These are phyloP conservation scores for Perilla frutescens DNA, from an alignment of 257 asterid genomes.

Conservation along the genomic window DNA sequence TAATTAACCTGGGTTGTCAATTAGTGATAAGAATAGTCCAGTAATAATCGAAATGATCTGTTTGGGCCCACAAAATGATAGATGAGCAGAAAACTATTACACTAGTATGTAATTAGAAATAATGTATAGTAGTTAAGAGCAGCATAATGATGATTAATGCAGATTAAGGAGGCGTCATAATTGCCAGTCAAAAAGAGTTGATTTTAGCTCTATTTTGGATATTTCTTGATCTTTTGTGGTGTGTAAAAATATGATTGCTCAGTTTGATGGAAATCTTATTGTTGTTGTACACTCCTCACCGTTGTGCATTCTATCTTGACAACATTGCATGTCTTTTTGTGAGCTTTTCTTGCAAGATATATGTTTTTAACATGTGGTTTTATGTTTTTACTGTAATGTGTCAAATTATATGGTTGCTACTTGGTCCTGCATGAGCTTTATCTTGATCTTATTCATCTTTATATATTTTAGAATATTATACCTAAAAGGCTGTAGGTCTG, in stretches of 20 bases:
- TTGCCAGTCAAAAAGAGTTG: no score
- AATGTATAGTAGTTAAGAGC: no score
- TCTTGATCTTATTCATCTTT: conserved; percentile 24
- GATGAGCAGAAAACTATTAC: no score
- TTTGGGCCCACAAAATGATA: no score
- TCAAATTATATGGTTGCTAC: neutral
- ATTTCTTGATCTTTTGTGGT: neutral
- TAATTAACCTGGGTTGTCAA: no score
- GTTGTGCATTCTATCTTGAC: conserved; percentile 8
- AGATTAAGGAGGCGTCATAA: no score
- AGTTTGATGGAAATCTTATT: conserved; percentile 16
- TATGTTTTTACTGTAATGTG: conserved; percentile 17
- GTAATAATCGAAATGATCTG: no score
- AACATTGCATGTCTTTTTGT: neutral
- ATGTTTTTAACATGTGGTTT: conserved; percentile 16
- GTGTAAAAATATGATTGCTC: conserved; percentile 13
- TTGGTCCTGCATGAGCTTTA: conserved; percentile 5
- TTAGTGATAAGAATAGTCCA: no score
- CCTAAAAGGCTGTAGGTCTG: neutral
- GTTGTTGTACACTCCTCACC: conserved; percentile 9
- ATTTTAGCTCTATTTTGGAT: conserved; percentile 14
- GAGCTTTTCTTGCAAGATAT: neutral
- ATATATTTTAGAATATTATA: conserved; percentile 11
- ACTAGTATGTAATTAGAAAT: no score
- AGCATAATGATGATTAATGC: no score